These are phyloP conservation scores for Euphorbia peplus DNA, from an alignment of 345 rosid species.

Conservation along the genomic window DNA sequence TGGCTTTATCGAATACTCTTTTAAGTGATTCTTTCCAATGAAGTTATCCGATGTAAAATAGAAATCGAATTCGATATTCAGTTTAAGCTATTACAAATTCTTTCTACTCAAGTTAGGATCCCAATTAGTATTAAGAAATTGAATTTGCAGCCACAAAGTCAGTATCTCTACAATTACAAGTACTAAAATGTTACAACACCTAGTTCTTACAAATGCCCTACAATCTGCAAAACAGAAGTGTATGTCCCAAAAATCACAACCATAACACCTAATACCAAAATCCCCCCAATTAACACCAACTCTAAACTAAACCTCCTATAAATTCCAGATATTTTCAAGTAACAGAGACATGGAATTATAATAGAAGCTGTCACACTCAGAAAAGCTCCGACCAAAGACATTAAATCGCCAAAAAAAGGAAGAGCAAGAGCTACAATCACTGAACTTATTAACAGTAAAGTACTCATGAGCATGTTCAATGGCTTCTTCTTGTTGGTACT, in stretches of 20 bases:
- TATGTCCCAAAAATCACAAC: constrained; percentile 20
- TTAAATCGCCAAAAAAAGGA: constrained; percentile 23
- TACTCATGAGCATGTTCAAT: constrained; percentile 6
- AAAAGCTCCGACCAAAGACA: constrained; percentile 29
- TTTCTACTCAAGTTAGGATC: too few relatives aligned
- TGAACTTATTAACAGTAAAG: constrained; percentile 14
- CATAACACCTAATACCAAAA: constrained; percentile 10
- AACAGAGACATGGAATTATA: constrained; percentile 20
- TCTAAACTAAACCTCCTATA: constrained; percentile 19
- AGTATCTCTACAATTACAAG: not conserved
- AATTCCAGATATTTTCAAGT: constrained; percentile 20
- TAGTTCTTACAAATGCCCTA: constrained; percentile 4
- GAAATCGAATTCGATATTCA: too few relatives aligned
- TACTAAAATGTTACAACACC: not conserved
- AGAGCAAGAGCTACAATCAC: constrained; percentile 20
- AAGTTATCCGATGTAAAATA: too few relatives aligned
- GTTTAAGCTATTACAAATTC: too few relatives aligned
- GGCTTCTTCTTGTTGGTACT: constrained; percentile 11
- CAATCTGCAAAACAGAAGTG: constrained; percentile 15
- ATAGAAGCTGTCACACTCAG: constrained; percentile 18
- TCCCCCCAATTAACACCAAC: not conserved
- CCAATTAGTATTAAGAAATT: too few relatives aligned
- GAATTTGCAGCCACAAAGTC: too few relatives aligned
- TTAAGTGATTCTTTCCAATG: too few relatives aligned
- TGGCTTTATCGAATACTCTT: too few relatives aligned